These are phyloP conservation scores for Hymenoscyphus salicellus DNA, from an alignment of 2,329 filamentous ascomycete genomes.

Conservation along the genomic window DNA sequence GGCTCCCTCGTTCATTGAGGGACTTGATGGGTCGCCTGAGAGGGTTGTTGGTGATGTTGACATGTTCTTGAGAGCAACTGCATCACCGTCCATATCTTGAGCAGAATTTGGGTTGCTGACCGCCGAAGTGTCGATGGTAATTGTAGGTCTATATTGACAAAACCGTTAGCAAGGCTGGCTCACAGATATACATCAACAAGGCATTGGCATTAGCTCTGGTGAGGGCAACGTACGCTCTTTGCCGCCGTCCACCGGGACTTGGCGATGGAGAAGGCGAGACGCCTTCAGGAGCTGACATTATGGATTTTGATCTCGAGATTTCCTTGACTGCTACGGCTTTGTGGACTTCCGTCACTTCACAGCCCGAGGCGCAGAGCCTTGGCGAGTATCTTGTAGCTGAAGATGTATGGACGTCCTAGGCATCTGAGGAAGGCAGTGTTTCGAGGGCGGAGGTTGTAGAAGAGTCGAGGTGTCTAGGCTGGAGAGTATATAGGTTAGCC, in stretches of 20 bases:
- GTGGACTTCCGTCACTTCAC: constrained; percentile 24
- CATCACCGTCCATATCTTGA: constrained; percentile 35
- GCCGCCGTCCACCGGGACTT: constrained; percentile 30
- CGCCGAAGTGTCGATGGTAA: constrained; percentile 56
- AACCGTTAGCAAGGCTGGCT: constrained; percentile 14
- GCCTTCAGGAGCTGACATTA: constrained; percentile 27
- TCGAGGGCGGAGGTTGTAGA: background rate
- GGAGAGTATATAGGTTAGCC: constrained; percentile 29
- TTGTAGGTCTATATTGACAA: constrained; percentile 43
- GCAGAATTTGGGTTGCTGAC: constrained; percentile 39
- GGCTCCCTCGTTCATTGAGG: constrained; percentile 35
- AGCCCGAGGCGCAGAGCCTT: constrained; percentile 32
- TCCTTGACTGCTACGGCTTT: constrained; percentile 17
- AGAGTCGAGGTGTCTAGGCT: constrained; percentile 13
- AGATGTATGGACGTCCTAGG: constrained; percentile 19
- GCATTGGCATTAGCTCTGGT: background rate
- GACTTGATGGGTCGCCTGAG: constrained; percentile 36
- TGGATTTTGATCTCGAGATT: constrained; percentile 11
- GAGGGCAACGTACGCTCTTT: constrained; percentile 35
- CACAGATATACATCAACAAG: constrained; percentile 2
- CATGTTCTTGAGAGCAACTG: constrained; percentile 36
- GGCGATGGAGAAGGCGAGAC: constrained; percentile 25
- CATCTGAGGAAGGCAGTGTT: constrained; percentile 30
- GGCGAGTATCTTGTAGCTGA: constrained; percentile 22
- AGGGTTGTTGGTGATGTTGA: constrained; percentile 37